Evolutionary conservation across 305 asterid species (phyloP), one percentile per base, ranked within the genome.

Genomic region (Rubia peregrina): DNA sequence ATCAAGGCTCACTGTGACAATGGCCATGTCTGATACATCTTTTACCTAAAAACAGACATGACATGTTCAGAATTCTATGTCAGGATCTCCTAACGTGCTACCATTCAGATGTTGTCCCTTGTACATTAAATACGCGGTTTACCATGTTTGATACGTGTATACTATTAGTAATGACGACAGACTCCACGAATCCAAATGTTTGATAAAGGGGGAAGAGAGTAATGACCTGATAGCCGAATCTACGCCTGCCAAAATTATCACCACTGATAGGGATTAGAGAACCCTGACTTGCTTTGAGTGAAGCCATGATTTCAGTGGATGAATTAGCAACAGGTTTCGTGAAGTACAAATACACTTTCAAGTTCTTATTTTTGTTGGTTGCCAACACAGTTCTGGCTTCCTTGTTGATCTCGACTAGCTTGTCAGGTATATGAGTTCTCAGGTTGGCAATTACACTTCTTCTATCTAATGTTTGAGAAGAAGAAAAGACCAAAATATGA

Each of bases 211-310:
- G 64, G 38, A 24, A 59, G 68, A 69, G 33, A 72, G 59, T 65
- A 80, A 42, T 36, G 22, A 90, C 97, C 97, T 89, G 90, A 81
- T 87, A 94, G 59, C 96, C 97, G 49, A 94, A 94, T 87, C 97
- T 88, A 7, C 96, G 96, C 26, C 80, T 83, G 63, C 96, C 97
- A 17, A 78, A 73, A 83, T 75, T 83, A 79, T 84, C 84, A 71
- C 89, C 93, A 43, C 16, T 77, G 56, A 90, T 85, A 21, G 96
- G 89, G 73, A 82, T 74, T 19, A 94, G 84, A 9, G 86, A 80
- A 16, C 97, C 98, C 66, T 81, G 88, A 79, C 81, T 91, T 49
- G 83, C 74, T 65, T 74, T 82, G 67, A 94, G 84, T 67, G 95
- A 77, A 8, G 71, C 85, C 90, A 91, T 78, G 24, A 94, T 81